Evolutionary conservation across 2,329 filamentous ascomycete species (phyloP).

Genomic region (Cladobotryum mycophilum): DNA sequence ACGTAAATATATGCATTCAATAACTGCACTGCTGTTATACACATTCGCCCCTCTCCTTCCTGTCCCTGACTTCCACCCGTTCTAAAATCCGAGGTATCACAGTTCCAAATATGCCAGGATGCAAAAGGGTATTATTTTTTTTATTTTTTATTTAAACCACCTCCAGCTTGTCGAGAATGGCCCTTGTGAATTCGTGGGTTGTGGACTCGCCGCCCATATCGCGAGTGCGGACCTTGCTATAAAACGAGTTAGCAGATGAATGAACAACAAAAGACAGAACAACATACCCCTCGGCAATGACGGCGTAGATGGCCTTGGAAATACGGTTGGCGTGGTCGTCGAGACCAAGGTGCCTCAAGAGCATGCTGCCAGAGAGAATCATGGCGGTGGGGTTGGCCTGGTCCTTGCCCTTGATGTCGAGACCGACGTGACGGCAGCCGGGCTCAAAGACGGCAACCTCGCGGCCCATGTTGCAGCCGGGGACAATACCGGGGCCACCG

Average conservation of each 20-base stretch:
- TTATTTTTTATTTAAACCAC: conserved; percentile 42
- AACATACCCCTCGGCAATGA: conserved; percentile 83
- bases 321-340: conserved; percentile 98
- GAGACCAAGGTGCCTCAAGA: conserved; percentile 91
- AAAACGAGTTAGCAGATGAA: conserved; percentile 33
- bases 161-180: conserved; percentile 96
- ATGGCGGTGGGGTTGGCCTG: conserved; percentile 97
- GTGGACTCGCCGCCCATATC: conserved; percentile 91
- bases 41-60: conserved; percentile 3
- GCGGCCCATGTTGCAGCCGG: conserved; percentile 98
- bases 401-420: conserved; percentile 99
- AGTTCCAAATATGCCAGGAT: conserved; percentile 4
- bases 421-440: conserved; percentile 96
- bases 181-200: conserved; percentile 91
- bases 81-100: conserved; percentile 7
- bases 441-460: conserved; percentile 98
- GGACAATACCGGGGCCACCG: conserved; percentile 92
- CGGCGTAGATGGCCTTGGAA: conserved; percentile 72
- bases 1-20: too few species aligned
- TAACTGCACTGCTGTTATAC: too few species aligned
- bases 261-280: neutral
- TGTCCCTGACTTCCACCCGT: conserved; percentile 1
- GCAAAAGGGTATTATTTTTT: conserved; percentile 2
- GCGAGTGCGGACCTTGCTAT: conserved; percentile 76
- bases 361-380: conserved; percentile 93